A percentile compares a stretch with the other conserved stretches of the same genome.
Evolutionary conservation across 495 filamentous ascomycete genomes (phyloP).

Genomic region (Alectoria sarmentosa): DNA sequence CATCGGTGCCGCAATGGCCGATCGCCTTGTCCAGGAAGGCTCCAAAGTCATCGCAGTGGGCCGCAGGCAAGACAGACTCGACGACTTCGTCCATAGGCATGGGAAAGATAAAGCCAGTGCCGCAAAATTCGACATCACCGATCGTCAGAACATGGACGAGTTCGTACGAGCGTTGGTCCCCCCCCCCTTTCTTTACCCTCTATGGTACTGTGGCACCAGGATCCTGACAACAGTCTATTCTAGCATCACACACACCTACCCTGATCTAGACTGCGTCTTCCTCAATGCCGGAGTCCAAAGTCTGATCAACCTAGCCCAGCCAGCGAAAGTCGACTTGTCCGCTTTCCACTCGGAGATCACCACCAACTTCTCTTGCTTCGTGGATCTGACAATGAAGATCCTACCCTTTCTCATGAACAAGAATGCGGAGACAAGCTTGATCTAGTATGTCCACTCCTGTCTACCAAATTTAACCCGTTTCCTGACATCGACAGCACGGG

Average conservation of each 20-base stretch:
- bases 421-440: conserved; percentile 27
- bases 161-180: conserved; percentile 44
- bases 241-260: conserved; percentile 49
- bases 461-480: background rate
- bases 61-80: conserved; percentile 55
- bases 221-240: background rate
- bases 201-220: background rate
- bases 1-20: conserved; percentile 58
- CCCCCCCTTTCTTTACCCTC: background rate
- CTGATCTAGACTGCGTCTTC: conserved; percentile 38
- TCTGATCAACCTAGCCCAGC: conserved; percentile 50
- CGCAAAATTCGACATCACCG: conserved; percentile 54
- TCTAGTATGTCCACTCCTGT: conserved; percentile 25
- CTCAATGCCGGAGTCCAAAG: conserved; percentile 40
- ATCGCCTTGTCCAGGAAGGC: conserved; percentile 53
- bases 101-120: conserved; percentile 44
- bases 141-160: conserved; percentile 45
- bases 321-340: conserved; percentile 46
- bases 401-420: conserved; percentile 53
- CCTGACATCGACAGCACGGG: conserved; percentile 30
- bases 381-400: conserved; percentile 53
- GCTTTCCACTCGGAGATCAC: conserved; percentile 46
- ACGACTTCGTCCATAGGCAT: conserved; percentile 51
- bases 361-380: conserved; percentile 58
- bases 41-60: conserved; percentile 56